Evolutionary conservation across 805 yeast species (phyloP), one percentile per base, ranked within the genome.

Genomic region (Candida ficus): DNA sequence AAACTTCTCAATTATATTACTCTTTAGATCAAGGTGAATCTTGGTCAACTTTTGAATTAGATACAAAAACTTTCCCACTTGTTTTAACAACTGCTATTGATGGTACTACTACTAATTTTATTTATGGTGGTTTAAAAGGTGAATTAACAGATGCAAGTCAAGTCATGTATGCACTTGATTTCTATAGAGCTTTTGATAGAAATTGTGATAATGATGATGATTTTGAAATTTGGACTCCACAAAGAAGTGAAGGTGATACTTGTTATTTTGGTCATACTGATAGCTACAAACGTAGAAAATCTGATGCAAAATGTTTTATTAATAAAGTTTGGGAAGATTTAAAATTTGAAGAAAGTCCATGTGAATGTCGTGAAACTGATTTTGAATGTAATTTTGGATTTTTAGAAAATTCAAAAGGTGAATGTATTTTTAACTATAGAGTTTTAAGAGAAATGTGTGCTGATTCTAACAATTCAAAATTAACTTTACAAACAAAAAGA

Each of bases 251-350:
- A 29, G 52, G 46, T 3, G 29, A 47, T 3, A 49, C 41, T 39
- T 88, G 96, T 63, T 64, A 83, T 22, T 71, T 72, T 64, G 96
- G 96, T 4, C 83, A 77, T 41, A 73, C 66, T 45, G 86, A 82
- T 47, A 70, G 67, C 41, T 81, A 77, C 54, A 58, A 53, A 35
- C 71, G 95, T 57, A 76, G 95, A 63, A 86, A 83, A 53, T 69
- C 69, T 28, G 75, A 71, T 39, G 74, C 91, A 1, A 54, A 77
- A 40, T 88, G 96, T 67, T 66, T 70, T 12, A 54, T 63, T 17
- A 65, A 64, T n/a, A 58, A 61, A 25, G 42, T 59, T 4, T 67
- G 58, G 37, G 63, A 63, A 20, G 73, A 72, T 39, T 54, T 68
- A 31, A 47, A 58, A 33, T 54, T 66, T n/a, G 58, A 60, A 19